phyloP scores from a whole-genome alignment of 805 yeast genomes.

The Barnettozyma sp. region DNA sequence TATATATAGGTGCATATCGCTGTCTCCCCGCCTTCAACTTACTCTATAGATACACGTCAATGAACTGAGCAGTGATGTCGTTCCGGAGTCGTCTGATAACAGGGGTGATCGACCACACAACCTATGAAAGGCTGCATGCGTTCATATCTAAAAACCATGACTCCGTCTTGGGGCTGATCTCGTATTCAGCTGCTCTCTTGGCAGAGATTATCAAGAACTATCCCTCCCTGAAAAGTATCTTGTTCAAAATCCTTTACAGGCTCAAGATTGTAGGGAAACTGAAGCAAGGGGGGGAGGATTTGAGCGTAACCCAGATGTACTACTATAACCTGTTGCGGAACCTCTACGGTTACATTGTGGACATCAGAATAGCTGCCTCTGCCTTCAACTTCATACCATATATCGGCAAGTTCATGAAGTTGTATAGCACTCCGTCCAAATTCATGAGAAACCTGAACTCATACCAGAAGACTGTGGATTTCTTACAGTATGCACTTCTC shows the following conservation, averaged over 20 bases:
- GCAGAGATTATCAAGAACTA: slow-evolving; percentile 12
- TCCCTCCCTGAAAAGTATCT: slow-evolving; percentile 9
- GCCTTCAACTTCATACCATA: slow-evolving; percentile 14
- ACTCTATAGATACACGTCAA: too few species aligned
- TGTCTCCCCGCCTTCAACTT: too few species aligned
- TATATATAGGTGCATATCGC: too few species aligned
- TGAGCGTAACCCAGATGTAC: slow-evolving; percentile 6
- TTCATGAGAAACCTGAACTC: slow-evolving; percentile 5
- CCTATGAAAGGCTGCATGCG: slow-evolving; percentile 7
- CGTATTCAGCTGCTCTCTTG: slow-evolving; percentile 9
- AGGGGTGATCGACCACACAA: slow-evolving; percentile 6
- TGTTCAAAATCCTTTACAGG: slow-evolving; percentile 7
- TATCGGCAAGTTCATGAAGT: slow-evolving; percentile 9
- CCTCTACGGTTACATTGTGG: slow-evolving; percentile 14
- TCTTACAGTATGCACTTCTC: slow-evolving; percentile 6
- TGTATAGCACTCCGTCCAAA: slow-evolving; percentile 11
- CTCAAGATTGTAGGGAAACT: slow-evolving; percentile 5
- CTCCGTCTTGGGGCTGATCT: slow-evolving; percentile 10
- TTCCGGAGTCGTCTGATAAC: too few species aligned
- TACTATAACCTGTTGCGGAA: slow-evolving; percentile 6
- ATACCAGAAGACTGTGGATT: slow-evolving; percentile 5
- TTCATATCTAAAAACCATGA: slow-evolving; percentile 10
- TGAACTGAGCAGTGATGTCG: too few species aligned
- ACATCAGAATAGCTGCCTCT: slow-evolving; percentile 13
- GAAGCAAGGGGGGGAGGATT: not conserved